Base-by-base conservation (phyloP, 1,139 yeast species). In the Groenewaldozyma sp. region DNA sequence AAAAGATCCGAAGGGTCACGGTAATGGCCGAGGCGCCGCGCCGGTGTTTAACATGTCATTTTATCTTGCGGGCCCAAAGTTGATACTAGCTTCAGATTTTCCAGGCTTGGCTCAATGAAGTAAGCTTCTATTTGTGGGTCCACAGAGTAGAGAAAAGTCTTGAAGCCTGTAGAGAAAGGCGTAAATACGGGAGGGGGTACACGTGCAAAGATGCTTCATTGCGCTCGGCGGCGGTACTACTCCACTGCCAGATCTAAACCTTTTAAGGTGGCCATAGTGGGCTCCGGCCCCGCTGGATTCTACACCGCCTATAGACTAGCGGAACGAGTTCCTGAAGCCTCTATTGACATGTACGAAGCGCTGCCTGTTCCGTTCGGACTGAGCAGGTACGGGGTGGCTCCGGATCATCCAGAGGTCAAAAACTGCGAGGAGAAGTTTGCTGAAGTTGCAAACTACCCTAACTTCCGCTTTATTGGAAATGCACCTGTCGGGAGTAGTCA, bases 381-480 rank as follows among this genome's bases (percentile, higher is more conserved):
- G 28, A 78, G 91, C 36, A 63, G 99, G 33, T 88, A 76, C 56
- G 99, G 99, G 1, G 97, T 91, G n/a, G 97, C 98, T 0, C 99
- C 99, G 1, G 99, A 91, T 62, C 98, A 91, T 59, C 95, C 96
- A 0, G 98, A 91, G 55, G 97, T 91, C 28, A 91, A 91, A 87
- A 86, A 62, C 43, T 66, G 70, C 44, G 62, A 65, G 58, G 93
- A 82, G 19, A 79, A 87, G 41, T 78, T 93, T 56, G 71, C 71
- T 4, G 76, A 78, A 43, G 71, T 82, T 22, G 81, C 81, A 54
- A 20, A 39, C 11, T 65, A 50, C 39, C 38, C 62, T 27, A 57
- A 60, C 18, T 83, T 82, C 44, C 60, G 78, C 36, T 91, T 81
- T 54, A 69, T 73, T 43, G 98, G 98, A 1, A 86, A 87, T 55